These are phyloP conservation scores for Porphyrellus sp. DNA, from an alignment of 1,284 basidiomycete genomes.

Conservation along the genomic window DNA sequence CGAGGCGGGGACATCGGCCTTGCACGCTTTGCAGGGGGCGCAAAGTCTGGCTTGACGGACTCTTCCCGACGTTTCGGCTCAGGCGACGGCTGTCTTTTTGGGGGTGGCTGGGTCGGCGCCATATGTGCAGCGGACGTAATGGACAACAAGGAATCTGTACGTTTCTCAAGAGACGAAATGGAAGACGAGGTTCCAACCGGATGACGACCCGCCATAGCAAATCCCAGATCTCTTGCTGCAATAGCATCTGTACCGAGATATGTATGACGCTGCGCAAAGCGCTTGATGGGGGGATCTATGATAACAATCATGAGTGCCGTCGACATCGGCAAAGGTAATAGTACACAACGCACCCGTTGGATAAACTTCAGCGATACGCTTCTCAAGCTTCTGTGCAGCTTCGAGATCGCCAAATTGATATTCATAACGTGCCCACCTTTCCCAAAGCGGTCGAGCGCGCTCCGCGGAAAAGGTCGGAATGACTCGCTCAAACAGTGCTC, in stretches of 20 bases:
- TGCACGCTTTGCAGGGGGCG: conserved; percentile 52
- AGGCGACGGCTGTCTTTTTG: conserved; percentile 26
- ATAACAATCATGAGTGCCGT: background rate
- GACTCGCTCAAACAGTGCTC: conserved; percentile 91
- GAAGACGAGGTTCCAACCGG: conserved; percentile 25
- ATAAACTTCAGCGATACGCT: conserved; percentile 84
- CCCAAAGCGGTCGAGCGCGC: conserved; percentile 86
- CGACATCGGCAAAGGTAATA: background rate
- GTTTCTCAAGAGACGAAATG: conserved; percentile 37
- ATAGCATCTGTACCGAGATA: conserved; percentile 89
- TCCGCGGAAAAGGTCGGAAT: conserved; percentile 79
- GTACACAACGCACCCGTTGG: conserved; percentile 59
- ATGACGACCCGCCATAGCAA: conserved; percentile 51
- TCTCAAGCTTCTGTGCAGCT: conserved; percentile 85
- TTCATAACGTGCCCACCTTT: conserved; percentile 93
- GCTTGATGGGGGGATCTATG: conserved; percentile 84
- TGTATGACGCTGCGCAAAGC: conserved; percentile 87
- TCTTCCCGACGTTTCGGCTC: conserved; percentile 47
- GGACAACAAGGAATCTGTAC: conserved; percentile 50
- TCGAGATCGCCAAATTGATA: conserved; percentile 94
- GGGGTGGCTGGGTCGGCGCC: conserved; percentile 17
- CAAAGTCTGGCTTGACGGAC: conserved; percentile 39
- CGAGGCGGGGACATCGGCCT: conserved; percentile 51
- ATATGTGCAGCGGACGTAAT: conserved; percentile 36
- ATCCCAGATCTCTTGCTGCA: conserved; percentile 84